phyloP scores from a whole-genome alignment of 352 stramenopile species.

The Pythium periplocum region DNA sequence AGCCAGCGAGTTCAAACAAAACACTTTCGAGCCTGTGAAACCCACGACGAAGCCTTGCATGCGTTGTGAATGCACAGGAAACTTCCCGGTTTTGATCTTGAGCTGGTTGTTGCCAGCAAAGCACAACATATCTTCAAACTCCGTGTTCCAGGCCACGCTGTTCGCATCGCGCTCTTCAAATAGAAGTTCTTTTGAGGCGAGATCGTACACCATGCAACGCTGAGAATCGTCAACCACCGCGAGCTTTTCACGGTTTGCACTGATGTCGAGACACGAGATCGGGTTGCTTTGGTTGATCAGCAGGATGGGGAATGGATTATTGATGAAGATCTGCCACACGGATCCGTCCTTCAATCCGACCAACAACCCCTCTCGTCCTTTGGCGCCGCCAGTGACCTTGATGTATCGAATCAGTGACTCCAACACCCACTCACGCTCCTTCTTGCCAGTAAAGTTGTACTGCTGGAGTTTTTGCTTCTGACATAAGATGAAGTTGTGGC shows the following conservation, averaged over 20 bases:
- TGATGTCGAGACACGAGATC: constrained; percentile 90
- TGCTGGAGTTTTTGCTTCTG: constrained; percentile 91
- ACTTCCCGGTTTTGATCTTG: constrained; percentile 88
- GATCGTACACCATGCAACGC: constrained; percentile 88
- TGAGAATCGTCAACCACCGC: constrained; percentile 89
- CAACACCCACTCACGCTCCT: constrained; percentile 85
- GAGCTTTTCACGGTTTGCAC: constrained; percentile 81
- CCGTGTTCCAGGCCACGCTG: constrained; percentile 92
- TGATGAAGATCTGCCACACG: constrained; percentile 91
- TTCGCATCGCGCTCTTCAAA: constrained; percentile 85
- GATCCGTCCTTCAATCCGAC: constrained; percentile 90
- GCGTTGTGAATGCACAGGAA: constrained; percentile 85
- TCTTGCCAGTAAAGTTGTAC: constrained; percentile 85
- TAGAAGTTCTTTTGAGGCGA: constrained; percentile 86
- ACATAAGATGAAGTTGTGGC: constrained; percentile 89
- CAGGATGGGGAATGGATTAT: constrained; percentile 93
- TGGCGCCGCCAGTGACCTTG: constrained; percentile 88
- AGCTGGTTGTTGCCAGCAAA: constrained; percentile 86
- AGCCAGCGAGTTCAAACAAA: constrained; percentile 81
- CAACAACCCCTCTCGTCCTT: constrained; percentile 85
- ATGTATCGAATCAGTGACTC: constrained; percentile 90
- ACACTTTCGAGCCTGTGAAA: constrained; percentile 91
- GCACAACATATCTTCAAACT: constrained; percentile 94
- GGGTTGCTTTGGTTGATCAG: constrained; percentile 83
- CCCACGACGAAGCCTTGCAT: constrained; percentile 92